Percentiles rank a stretch among this genome's conserved stretches.
phyloP scores from a whole-genome alignment of 192 early-diverging fungal species.

The Coemansia sp. region DNA sequence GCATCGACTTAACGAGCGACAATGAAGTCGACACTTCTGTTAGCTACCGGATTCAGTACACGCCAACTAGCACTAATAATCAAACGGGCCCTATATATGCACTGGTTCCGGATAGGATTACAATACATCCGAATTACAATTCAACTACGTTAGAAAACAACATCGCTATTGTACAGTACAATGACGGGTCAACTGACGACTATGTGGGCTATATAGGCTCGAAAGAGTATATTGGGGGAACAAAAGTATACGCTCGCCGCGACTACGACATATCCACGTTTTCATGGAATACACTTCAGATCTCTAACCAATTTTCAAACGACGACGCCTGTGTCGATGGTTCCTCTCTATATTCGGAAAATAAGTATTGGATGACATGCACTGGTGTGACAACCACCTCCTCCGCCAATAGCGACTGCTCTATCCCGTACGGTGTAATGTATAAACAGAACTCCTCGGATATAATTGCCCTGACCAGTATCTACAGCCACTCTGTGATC shows the following conservation, averaged over 20 bases:
- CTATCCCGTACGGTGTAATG: conserved; percentile 14
- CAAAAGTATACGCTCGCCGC: neutral
- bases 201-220: neutral
- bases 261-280: neutral
- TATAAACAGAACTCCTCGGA: conserved; percentile 2
- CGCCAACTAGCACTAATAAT: neutral
- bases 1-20: conserved; percentile 13
- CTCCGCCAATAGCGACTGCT: conserved; percentile 13
- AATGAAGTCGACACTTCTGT: conserved; percentile 16
- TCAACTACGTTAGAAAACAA: conserved; percentile 31
- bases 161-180: neutral
- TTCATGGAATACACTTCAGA: neutral
- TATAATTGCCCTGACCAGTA: conserved; percentile 1
- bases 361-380: conserved; percentile 35
- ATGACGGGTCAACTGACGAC: neutral
- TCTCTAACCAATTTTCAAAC: neutral
- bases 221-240: neutral
- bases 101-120: neutral
- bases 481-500: conserved; percentile 24
- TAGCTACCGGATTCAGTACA: conserved; percentile 15
- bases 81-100: neutral
- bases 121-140: conserved; percentile 25
- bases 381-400: conserved; percentile 22
- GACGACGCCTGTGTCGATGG: neutral
- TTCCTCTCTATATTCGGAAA: conserved; percentile 19